Evolutionary conservation across 1,284 basidiomycete genomes (phyloP).

Genomic region (Ustilago loliicola): DNA sequence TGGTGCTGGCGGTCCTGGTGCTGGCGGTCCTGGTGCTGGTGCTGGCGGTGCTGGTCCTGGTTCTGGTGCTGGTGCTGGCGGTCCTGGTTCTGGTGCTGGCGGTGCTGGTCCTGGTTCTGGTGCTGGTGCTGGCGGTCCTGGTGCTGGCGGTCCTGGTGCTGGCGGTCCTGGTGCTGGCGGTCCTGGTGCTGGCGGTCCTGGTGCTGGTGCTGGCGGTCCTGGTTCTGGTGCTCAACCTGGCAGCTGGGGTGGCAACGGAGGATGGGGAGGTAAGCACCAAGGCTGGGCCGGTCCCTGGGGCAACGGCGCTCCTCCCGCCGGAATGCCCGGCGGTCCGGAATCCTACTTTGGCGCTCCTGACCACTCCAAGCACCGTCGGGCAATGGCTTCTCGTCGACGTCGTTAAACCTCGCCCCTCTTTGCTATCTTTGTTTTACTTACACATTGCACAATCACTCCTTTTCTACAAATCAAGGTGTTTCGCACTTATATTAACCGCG

Average conservation of each 20-base stretch:
- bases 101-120: slow-evolving; percentile 10
- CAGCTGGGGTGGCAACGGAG: background rate
- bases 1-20: background rate
- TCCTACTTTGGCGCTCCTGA: background rate
- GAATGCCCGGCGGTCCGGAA: background rate
- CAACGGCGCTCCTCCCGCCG: too few species aligned
- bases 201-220: background rate
- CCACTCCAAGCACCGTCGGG: slow-evolving; percentile 17
- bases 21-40: slow-evolving; percentile 4
- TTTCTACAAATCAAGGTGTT: background rate
- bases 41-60: background rate
- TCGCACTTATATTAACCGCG: background rate
- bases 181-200: background rate
- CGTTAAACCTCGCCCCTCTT: background rate
- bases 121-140: slow-evolving; percentile 5
- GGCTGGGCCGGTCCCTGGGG: too few species aligned
- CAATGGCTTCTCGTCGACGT: slow-evolving; percentile 24
- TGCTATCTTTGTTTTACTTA: background rate
- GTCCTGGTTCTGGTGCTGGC: slow-evolving; percentile 13
- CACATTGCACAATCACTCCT: background rate
- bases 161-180: slow-evolving; percentile 3
- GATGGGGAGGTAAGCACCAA: too few species aligned
- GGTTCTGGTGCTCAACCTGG: slow-evolving; percentile 7
- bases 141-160: slow-evolving; percentile 4
- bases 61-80: slow-evolving; percentile 10